Percentiles rank a stretch among this genome's conserved stretches.
phyloP scores from a whole-genome alignment of 371 early-diverging fungal species.

The Syncephalis fuscata region DNA sequence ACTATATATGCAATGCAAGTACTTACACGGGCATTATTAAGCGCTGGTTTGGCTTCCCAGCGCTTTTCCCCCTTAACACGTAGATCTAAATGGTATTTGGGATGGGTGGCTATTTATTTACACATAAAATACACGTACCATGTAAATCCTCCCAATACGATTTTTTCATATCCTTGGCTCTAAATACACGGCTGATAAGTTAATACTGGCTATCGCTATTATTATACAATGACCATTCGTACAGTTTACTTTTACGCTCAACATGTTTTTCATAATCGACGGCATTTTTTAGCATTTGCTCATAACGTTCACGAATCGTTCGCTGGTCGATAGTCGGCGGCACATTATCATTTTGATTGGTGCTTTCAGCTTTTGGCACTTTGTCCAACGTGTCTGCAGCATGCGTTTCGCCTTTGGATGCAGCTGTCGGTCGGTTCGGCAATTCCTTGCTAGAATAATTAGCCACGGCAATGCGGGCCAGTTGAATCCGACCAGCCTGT shows the following conservation, averaged over 20 bases:
- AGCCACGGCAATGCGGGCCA: too few species aligned
- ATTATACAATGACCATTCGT: conserved; percentile 9
- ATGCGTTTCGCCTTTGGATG: too few species aligned
- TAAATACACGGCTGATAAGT: conserved; percentile 4
- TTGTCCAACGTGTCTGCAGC: too few species aligned
- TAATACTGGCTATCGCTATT: neutral
- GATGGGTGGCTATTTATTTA: neutral
- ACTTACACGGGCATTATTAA: conserved; percentile 23
- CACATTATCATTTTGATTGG: conserved; percentile 6
- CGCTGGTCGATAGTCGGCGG: conserved; percentile 19
- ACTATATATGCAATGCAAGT: neutral
- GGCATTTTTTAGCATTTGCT: conserved; percentile 21
- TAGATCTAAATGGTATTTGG: conserved; percentile 21
- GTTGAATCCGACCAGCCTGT: too few species aligned
- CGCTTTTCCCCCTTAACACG: conserved; percentile 43
- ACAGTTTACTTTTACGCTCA: conserved; percentile 33
- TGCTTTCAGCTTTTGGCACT: too few species aligned
- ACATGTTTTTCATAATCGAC: conserved; percentile 31
- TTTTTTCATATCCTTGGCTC: conserved; percentile 35
- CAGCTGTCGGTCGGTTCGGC: too few species aligned
- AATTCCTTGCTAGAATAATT: too few species aligned
- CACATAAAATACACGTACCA: conserved; percentile 15
- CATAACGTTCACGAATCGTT: conserved; percentile 18
- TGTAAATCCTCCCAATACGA: conserved; percentile 49
- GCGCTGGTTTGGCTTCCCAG: conserved; percentile 34